A percentile compares a stretch with the other conserved stretches of the same genome.
Conservation (phyloP, 768 basidiomycete genomes). For the Russula emetica region DNA sequence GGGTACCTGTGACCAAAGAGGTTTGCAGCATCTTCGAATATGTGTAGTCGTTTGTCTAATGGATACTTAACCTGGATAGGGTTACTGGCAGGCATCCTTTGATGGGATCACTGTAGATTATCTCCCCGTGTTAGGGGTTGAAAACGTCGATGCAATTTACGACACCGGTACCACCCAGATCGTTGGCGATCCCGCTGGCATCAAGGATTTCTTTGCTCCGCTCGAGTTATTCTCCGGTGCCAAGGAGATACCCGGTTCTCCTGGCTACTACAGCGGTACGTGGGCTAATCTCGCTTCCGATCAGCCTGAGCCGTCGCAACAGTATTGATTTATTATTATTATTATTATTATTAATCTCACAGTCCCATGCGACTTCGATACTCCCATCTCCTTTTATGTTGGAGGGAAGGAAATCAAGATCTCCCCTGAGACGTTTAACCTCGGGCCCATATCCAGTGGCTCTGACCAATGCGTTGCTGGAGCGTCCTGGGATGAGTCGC, state of each 20-base stretch:
- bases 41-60: neutral
- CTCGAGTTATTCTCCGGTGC: neutral
- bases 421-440: neutral
- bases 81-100: constrained; percentile 28
- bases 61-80: neutral
- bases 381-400: neutral
- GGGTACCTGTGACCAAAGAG: neutral
- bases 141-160: constrained; percentile 19
- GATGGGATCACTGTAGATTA: constrained; percentile 9
- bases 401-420: neutral
- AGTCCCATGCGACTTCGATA: constrained; percentile 4
- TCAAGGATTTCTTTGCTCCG: constrained; percentile 17
- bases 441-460: neutral
- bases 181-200: constrained; percentile 22
- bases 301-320: neutral
- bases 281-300: neutral
- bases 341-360: neutral
- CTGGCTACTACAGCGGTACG: neutral
- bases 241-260: too few relatives aligned
- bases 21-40: neutral
- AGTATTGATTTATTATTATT: too few relatives aligned
- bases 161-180: constrained; percentile 30
- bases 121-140: neutral
- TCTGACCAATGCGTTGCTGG: neutral
- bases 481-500: fast-evolving